Percentiles rank a stretch among this genome's conserved stretches.
Conservation (phyloP, 2,329 filamentous ascomycete species). For the Colletotrichum musicola region DNA sequence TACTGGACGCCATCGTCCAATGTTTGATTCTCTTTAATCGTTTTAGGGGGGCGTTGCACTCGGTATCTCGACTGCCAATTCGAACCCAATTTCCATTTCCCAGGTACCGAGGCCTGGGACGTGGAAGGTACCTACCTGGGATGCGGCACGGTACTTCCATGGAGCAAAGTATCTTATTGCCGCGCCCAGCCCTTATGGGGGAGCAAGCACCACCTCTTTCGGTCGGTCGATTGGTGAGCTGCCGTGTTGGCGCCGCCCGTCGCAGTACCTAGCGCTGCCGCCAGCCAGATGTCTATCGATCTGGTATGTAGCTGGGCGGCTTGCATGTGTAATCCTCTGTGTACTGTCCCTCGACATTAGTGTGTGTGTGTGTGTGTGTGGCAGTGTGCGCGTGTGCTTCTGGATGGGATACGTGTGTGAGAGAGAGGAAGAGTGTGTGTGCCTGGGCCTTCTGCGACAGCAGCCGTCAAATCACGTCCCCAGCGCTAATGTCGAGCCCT, state of each 20-base stretch:
- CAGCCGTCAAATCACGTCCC: constrained; percentile 22
- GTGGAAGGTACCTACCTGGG: not conserved
- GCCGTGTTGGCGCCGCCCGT: constrained; percentile 12
- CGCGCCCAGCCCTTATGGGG: too few relatives aligned
- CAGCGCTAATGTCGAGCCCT: constrained; percentile 29
- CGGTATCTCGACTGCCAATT: constrained; percentile 9
- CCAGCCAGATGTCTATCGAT: not conserved
- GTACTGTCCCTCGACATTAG: constrained; percentile 21
- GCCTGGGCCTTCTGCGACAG: constrained; percentile 22
- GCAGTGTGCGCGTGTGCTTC: constrained; percentile 3
- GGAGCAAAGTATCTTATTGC: not conserved
- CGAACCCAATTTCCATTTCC: constrained; percentile 10
- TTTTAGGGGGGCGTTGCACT: constrained; percentile 12
- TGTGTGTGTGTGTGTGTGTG: constrained; percentile 15
- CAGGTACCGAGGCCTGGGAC: not conserved
- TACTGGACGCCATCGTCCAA: constrained; percentile 7
- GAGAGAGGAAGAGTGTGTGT: constrained; percentile 6
- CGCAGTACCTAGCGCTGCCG: constrained; percentile 12
- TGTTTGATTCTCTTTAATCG: not conserved
- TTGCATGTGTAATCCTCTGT: not conserved
- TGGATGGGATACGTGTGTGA: constrained; percentile 8
- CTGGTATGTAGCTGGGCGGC: not conserved
- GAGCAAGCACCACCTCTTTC: too few relatives aligned
- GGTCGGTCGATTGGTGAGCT: not conserved
- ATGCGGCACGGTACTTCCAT: not conserved